phyloP scores from a whole-genome alignment of 129 eudicot genomes.

The Centaurea solstitialis region DNA sequence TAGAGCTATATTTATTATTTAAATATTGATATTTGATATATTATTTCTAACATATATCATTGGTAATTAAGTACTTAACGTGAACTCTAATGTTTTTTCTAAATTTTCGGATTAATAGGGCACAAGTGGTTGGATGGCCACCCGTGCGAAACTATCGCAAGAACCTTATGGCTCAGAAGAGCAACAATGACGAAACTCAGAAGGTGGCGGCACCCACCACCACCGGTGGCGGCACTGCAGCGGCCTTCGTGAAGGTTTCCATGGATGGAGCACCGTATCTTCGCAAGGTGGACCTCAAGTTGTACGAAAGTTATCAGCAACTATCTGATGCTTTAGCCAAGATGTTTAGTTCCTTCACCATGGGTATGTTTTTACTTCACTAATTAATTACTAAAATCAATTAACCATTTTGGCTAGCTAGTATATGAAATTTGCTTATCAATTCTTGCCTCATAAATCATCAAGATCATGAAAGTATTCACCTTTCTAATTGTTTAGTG shows the following conservation, averaged over 20 bases:
- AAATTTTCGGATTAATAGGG: slow-evolving; percentile 40
- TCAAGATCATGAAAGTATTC: background rate
- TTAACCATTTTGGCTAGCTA: background rate
- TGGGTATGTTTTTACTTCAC: slow-evolving; percentile 41
- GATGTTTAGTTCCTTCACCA: slow-evolving; percentile 95
- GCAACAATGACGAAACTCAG: slow-evolving; percentile 46
- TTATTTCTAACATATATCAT: background rate
- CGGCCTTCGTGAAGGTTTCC: slow-evolving; percentile 82
- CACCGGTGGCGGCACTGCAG: slow-evolving; percentile 23
- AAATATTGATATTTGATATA: background rate
- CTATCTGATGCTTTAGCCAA: slow-evolving; percentile 90
- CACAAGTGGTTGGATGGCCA: slow-evolving; percentile 99
- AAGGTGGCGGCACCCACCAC: slow-evolving; percentile 34
- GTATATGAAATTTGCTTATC: background rate
- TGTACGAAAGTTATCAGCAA: slow-evolving; percentile 77
- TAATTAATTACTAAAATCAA: background rate
- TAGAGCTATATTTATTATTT: background rate
- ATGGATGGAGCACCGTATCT: slow-evolving; percentile 99
- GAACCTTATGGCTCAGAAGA: slow-evolving; percentile 78
- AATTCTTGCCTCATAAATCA: background rate
- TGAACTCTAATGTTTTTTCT: background rate
- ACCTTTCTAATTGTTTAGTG: background rate
- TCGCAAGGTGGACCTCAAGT: slow-evolving; percentile 84
- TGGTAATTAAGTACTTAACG: background rate
- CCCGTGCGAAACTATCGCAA: slow-evolving; percentile 90